Evolutionary conservation across 495 filamentous ascomycete species (phyloP).

Genomic region (Tetracladium marchalianum): DNA sequence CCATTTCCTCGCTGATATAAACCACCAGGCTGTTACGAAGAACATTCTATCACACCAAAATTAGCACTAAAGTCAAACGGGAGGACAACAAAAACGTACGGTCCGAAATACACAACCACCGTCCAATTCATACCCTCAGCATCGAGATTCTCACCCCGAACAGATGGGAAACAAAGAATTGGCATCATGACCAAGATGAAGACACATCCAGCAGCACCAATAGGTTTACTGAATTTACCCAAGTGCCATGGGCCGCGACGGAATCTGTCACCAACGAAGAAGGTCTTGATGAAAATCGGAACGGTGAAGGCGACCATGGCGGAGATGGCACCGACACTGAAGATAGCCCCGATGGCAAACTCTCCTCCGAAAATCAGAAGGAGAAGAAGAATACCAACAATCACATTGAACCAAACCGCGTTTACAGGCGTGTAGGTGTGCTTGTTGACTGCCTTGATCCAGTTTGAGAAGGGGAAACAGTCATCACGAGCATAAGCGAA

Average conservation of each 20-base stretch:
- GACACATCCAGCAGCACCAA: conserved; percentile 48
- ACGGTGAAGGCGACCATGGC: conserved; percentile 67
- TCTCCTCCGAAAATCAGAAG: conserved; percentile 60
- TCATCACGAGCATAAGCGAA: conserved; percentile 76
- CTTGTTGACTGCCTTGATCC: conserved; percentile 58
- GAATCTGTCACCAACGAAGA: conserved; percentile 64
- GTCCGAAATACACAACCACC: conserved; percentile 60
- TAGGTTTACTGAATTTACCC: conserved; percentile 48
- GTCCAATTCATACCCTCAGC: conserved; percentile 67
- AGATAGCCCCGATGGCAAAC: conserved; percentile 61
- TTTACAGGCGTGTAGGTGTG: conserved; percentile 66
- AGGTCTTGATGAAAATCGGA: conserved; percentile 65
- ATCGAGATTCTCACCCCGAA: conserved; percentile 45
- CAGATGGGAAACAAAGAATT: conserved; percentile 60
- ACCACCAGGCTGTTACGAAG: conserved; percentile 57
- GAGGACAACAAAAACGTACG: conserved; percentile 20
- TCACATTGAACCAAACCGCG: conserved; percentile 63
- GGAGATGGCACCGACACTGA: conserved; percentile 67
- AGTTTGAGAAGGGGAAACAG: conserved; percentile 57
- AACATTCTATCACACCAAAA: conserved; percentile 33
- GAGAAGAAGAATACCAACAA: conserved; percentile 53
- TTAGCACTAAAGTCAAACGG: conserved; percentile 16
- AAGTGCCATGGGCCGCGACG: conserved; percentile 67
- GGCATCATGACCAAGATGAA: conserved; percentile 69
- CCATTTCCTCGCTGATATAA: conserved; percentile 57